phyloP scores from a whole-genome alignment of 1,284 basidiomycete species.

The Cutaneotrichosporon cavernicola region DNA sequence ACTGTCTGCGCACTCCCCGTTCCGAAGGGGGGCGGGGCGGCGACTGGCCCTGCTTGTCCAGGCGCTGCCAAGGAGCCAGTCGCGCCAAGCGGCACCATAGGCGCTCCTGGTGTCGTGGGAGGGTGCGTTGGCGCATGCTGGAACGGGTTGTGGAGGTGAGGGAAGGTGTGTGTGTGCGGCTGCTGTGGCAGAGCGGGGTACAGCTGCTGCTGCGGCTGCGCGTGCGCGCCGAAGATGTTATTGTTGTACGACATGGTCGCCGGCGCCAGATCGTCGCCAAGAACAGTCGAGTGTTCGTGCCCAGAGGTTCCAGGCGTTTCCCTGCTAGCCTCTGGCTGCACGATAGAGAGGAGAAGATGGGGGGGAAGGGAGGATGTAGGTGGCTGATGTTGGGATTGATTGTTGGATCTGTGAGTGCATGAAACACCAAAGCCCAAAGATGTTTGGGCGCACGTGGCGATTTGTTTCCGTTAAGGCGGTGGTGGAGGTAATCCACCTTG shows the following conservation, averaged over 20 bases:
- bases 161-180: constrained; percentile 5
- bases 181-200: constrained; percentile 5
- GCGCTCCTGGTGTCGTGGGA: not conserved
- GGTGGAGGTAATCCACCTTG: not conserved
- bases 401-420: not conserved
- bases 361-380: not conserved
- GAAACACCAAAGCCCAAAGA: not conserved
- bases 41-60: not conserved
- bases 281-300: not conserved
- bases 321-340: not conserved
- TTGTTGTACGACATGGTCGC: constrained; percentile 3
- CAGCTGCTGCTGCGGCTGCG: constrained; percentile 5
- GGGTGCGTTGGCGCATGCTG: not conserved
- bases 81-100: not conserved
- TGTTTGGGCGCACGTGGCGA: not conserved
- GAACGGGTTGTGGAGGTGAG: constrained; percentile 10
- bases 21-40: not conserved
- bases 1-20: not conserved
- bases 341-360: not conserved
- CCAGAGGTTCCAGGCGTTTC: not conserved
- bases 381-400: not conserved
- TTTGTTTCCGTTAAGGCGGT: not conserved
- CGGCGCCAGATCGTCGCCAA: not conserved
- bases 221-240: constrained; percentile 9
- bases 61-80: not conserved